A percentile compares a stretch with the other conserved stretches of the same genome.
phyloP scores from a whole-genome alignment of 208 protist species.

The Trypanosoma boissoni region DNA sequence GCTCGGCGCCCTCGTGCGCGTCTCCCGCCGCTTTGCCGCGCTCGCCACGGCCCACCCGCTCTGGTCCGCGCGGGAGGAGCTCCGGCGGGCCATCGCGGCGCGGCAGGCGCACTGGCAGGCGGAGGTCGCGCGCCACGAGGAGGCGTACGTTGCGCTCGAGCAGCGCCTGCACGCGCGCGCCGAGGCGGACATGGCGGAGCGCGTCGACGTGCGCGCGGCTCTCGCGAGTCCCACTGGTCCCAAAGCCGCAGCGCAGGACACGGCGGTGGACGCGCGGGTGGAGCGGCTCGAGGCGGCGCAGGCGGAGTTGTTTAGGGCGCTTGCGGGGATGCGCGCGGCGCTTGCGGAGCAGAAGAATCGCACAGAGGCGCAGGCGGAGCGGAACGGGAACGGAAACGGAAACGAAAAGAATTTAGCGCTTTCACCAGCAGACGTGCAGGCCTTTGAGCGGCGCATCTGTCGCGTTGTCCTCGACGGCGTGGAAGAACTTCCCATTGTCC shows the following conservation, averaged over 20 bases:
- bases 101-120: conserved; percentile 6
- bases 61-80: conserved; percentile 24
- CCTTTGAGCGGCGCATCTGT: conserved; percentile 25
- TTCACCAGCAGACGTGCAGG: conserved; percentile 1
- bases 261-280: conserved; percentile 16
- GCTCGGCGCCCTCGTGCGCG: conserved; percentile 18
- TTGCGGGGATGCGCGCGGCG: conserved; percentile 11
- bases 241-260: not conserved
- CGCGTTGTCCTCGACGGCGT: conserved; percentile 11
- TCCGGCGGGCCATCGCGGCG: conserved; percentile 5
- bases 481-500: conserved; percentile 44
- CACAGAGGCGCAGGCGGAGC: not conserved
- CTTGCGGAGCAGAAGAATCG: conserved; percentile 10
- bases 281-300: conserved; percentile 52
- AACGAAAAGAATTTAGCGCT: not conserved
- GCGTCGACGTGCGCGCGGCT: conserved; percentile 34
- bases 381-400: not conserved
- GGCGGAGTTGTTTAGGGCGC: conserved; percentile 34
- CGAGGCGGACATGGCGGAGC: conserved; percentile 30
- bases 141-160: conserved; percentile 28
- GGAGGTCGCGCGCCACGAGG: conserved; percentile 26
- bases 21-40: conserved; percentile 24
- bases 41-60: conserved; percentile 18
- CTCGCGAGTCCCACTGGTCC: no score
- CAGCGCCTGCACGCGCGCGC: conserved; percentile 35